These are phyloP conservation scores for Pythium periplocum DNA, from an alignment of 352 stramenopile genomes.

Conservation along the genomic window DNA sequence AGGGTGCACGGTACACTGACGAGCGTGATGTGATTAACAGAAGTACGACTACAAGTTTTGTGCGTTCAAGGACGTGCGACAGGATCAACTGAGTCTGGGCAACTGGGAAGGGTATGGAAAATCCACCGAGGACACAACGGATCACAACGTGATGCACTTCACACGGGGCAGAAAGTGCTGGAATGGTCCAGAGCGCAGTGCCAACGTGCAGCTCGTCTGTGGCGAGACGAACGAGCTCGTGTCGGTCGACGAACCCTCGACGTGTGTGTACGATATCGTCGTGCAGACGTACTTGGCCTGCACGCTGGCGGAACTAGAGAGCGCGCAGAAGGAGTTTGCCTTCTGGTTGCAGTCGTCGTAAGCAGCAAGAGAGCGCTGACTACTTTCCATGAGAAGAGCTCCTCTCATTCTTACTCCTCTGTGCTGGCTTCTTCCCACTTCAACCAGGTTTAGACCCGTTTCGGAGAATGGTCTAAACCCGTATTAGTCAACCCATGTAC, in stretches of 20 bases:
- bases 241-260: constrained; percentile 90
- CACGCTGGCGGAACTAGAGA: constrained; percentile 33
- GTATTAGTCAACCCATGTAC: no score
- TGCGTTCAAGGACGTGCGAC: constrained; percentile 72
- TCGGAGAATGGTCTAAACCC: no score
- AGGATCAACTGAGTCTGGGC: constrained; percentile 76
- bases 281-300: constrained; percentile 65
- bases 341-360: constrained; percentile 29
- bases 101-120: constrained; percentile 61
- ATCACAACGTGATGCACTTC: constrained; percentile 72
- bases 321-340: constrained; percentile 36
- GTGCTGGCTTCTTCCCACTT: no score
- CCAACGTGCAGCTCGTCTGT: constrained; percentile 76
- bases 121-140: constrained; percentile 3
- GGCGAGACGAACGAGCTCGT: constrained; percentile 76
- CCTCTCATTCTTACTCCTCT: no score
- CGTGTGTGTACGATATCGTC: constrained; percentile 88
- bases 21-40: constrained; percentile 14
- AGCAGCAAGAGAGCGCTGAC: no score
- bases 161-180: constrained; percentile 84
- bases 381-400: no score
- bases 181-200: constrained; percentile 86
- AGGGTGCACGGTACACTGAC: neutral
- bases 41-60: constrained; percentile 90
- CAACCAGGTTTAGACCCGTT: no score